Percentiles rank a stretch among this genome's conserved stretches.
Evolutionary conservation across 2,329 filamentous ascomycete genomes (phyloP).

Genomic region (Coniochaeta ligniaria): DNA sequence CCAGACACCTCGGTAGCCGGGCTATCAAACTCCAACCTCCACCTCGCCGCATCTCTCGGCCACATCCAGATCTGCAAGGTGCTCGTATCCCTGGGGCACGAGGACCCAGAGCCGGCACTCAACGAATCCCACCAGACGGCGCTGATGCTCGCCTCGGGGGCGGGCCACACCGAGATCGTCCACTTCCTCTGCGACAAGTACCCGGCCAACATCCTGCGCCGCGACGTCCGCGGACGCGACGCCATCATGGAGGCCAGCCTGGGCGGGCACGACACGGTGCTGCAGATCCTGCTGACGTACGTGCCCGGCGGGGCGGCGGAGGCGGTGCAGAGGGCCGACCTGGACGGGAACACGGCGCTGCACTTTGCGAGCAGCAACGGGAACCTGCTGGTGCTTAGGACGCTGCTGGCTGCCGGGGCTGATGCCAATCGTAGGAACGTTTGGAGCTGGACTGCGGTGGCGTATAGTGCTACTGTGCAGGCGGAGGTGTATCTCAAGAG

Average conservation of each 20-base stretch:
- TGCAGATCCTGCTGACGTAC: conserved; percentile 59
- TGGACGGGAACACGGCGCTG: conserved; percentile 75
- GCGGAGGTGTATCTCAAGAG: conserved; percentile 80
- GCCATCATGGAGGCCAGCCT: conserved; percentile 61
- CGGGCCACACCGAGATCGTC: conserved; percentile 67
- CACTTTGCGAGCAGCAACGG: conserved; percentile 82
- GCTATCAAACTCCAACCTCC: conserved; percentile 76
- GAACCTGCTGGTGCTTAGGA: conserved; percentile 68
- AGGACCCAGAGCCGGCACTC: conserved; percentile 60
- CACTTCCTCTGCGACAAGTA: conserved; percentile 61
- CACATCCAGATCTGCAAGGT: conserved; percentile 60
- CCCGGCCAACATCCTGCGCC: conserved; percentile 54
- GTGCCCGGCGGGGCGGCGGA: conserved; percentile 44
- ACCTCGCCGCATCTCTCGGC: conserved; percentile 70
- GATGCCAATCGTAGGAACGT: conserved; percentile 65
- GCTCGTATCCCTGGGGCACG: conserved; percentile 69
- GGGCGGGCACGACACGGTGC: conserved; percentile 54
- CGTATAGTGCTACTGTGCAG: conserved; percentile 74
- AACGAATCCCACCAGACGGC: conserved; percentile 78
- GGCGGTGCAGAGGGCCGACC: conserved; percentile 53
- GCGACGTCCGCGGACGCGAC: conserved; percentile 63
- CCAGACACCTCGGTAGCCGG: conserved; percentile 62
- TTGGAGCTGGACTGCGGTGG: conserved; percentile 76
- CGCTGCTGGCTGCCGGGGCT: conserved; percentile 71
- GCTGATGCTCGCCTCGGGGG: conserved; percentile 67